Evolutionary conservation across 2,329 filamentous ascomycete species (phyloP).

Genomic region (Hypomyces rosellus): DNA sequence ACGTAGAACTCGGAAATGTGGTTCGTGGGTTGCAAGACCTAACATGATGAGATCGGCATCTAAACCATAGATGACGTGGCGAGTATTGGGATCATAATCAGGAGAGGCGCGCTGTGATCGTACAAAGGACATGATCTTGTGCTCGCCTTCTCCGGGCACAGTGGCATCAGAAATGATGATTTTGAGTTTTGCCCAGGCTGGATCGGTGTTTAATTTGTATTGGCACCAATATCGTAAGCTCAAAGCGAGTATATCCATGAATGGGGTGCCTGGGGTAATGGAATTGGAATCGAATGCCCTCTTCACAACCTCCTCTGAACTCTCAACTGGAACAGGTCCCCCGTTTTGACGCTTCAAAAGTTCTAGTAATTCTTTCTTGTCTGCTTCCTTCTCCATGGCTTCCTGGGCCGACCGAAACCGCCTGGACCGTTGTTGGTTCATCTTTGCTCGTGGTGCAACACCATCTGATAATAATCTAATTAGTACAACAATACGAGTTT

Average conservation of each 20-base stretch:
- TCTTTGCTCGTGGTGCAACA: slow-evolving; percentile 94
- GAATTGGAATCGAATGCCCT: slow-evolving; percentile 87
- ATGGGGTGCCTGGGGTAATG: slow-evolving; percentile 94
- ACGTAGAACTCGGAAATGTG: slow-evolving; percentile 89
- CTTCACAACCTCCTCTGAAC: slow-evolving; percentile 58
- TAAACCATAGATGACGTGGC: slow-evolving; percentile 95
- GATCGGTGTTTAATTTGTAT: slow-evolving; percentile 96
- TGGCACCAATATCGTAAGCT: slow-evolving; percentile 94
- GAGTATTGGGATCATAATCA: slow-evolving; percentile 91
- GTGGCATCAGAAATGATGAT: slow-evolving; percentile 98
- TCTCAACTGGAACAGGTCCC: slow-evolving; percentile 55
- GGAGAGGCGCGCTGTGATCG: slow-evolving; percentile 86
- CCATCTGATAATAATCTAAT: slow-evolving; percentile 56
- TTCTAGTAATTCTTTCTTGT: slow-evolving; percentile 82
- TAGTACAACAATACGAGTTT: background rate
- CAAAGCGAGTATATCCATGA: slow-evolving; percentile 91
- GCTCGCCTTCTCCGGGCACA: slow-evolving; percentile 94
- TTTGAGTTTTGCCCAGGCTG: slow-evolving; percentile 92
- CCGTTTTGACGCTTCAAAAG: slow-evolving; percentile 74
- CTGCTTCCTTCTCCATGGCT: slow-evolving; percentile 85
- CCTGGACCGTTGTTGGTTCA: slow-evolving; percentile 97
- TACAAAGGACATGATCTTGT: slow-evolving; percentile 99
- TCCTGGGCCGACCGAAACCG: slow-evolving; percentile 93
- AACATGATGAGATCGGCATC: slow-evolving; percentile 99
- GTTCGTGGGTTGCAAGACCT: slow-evolving; percentile 92